Conservation (phyloP, 2,329 filamentous ascomycete species). For the Lasiodiplodia theobromae region DNA sequence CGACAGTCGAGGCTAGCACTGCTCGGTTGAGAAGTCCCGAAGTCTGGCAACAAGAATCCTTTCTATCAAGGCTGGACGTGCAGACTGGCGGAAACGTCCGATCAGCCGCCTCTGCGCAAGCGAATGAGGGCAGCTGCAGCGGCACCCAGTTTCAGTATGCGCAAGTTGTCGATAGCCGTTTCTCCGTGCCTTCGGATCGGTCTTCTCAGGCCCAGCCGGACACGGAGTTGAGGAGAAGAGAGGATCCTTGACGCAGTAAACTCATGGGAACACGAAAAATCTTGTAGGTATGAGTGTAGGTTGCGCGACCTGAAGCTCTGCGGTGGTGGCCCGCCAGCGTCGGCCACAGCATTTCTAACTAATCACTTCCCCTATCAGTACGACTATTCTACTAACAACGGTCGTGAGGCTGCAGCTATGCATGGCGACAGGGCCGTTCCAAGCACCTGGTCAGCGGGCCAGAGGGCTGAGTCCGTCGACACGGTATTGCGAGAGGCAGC, state of each 20-base stretch:
- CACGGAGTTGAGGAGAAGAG: background rate
- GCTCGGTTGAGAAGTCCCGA: background rate
- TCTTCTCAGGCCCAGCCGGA: background rate
- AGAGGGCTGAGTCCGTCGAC: no score
- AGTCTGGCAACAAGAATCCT: background rate
- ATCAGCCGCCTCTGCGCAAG: slow-evolving; percentile 8
- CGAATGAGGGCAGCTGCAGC: background rate
- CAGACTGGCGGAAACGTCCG: slow-evolving; percentile 7
- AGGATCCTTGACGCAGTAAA: slow-evolving; percentile 1
- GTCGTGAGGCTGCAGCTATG: no score
- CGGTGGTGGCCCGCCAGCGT: no score
- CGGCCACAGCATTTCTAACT: no score
- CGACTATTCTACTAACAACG: no score
- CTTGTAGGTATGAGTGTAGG: no score
- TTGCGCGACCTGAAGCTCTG: no score
- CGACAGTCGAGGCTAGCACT: background rate
- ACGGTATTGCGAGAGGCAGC: no score
- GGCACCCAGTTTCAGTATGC: slow-evolving; percentile 6
- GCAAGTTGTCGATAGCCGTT: background rate
- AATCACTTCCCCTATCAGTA: no score
- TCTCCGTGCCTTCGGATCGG: slow-evolving; percentile 6
- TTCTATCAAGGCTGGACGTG: background rate
- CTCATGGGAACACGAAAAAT: background rate
- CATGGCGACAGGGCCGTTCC: no score
- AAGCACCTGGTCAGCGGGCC: no score